Conservation (phyloP, 345 rosid genomes). For the Murraya koenigii region DNA sequence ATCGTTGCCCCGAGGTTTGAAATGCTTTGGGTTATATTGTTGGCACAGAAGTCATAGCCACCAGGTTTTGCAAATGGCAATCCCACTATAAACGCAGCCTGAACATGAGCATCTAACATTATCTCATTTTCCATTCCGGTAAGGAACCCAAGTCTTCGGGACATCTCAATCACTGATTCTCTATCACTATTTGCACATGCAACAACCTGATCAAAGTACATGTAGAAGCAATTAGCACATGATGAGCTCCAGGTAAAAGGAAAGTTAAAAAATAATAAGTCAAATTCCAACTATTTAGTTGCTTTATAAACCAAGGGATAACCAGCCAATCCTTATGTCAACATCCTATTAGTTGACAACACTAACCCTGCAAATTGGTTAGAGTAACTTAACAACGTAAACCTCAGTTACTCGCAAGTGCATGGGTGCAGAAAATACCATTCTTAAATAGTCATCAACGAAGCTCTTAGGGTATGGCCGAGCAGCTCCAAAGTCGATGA, state of each 20-base stretch:
- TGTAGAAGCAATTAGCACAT: conserved; percentile 11
- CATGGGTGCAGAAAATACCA: conserved; percentile 45
- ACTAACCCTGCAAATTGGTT: not conserved
- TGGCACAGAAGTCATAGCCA: conserved; percentile 68
- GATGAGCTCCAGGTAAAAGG: not conserved
- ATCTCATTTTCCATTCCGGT: conserved; percentile 77
- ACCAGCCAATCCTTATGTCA: not conserved
- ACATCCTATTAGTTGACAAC: not conserved
- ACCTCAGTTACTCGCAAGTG: not conserved
- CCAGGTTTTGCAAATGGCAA: conserved; percentile 78
- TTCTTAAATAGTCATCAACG: conserved; percentile 81
- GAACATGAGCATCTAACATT: conserved; percentile 88
- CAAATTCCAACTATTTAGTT: not conserved
- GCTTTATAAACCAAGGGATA: not conserved
- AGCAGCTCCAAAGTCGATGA: conserved; percentile 96
- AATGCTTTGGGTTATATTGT: conserved; percentile 68
- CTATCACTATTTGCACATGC: conserved; percentile 84
- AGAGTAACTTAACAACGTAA: not conserved
- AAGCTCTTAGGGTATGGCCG: conserved; percentile 84
- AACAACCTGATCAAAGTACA: conserved; percentile 48
- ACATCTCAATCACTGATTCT: conserved; percentile 71
- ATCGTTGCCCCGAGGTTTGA: conserved; percentile 81
- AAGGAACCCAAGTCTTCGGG: conserved; percentile 81
- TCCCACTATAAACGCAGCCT: conserved; percentile 88
- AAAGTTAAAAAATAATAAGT: not conserved